phyloP scores from a whole-genome alignment of 306 rosid genomes.

The Prunus fruticosa region DNA sequence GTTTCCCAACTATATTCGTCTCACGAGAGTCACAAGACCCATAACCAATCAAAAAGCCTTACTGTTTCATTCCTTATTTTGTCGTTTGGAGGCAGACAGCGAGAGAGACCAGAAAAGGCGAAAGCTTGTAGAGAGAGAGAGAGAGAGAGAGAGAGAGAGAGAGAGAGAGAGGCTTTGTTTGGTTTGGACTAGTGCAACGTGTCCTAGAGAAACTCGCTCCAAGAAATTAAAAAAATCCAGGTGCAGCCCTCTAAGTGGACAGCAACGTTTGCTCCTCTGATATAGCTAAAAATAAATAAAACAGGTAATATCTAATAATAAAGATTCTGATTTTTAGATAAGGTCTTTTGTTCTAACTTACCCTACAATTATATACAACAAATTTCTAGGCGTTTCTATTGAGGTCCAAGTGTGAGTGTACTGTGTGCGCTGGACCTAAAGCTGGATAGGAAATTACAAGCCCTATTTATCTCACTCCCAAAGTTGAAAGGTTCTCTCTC shows the following conservation, averaged over 20 bases:
- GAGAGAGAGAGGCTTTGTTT: background rate
- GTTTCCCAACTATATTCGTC: conserved; percentile 8
- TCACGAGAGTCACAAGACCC: background rate
- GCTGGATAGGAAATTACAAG: background rate
- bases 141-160: background rate
- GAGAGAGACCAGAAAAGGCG: background rate
- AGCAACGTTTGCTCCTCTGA: background rate
- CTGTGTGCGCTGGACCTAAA: background rate
- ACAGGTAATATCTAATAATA: background rate
- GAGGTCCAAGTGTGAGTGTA: background rate
- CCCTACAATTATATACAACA: background rate
- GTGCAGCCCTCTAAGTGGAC: background rate
- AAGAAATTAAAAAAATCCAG: background rate
- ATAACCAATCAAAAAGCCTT: background rate
- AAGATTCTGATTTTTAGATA: background rate
- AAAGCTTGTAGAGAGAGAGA: background rate
- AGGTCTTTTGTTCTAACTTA: background rate
- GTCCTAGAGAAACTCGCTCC: background rate
- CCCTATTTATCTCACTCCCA: too few relatives aligned
- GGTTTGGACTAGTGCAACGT: conserved; percentile 14
- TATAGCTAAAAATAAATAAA: background rate
- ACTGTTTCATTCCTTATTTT: background rate
- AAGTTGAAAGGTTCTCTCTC: too few relatives aligned
- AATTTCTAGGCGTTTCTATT: background rate
- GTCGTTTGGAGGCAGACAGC: background rate